Evolutionary conservation across 331 rosid species (phyloP), one percentile per base, ranked within the genome.

Genomic region (Pyracantha coccinea): DNA sequence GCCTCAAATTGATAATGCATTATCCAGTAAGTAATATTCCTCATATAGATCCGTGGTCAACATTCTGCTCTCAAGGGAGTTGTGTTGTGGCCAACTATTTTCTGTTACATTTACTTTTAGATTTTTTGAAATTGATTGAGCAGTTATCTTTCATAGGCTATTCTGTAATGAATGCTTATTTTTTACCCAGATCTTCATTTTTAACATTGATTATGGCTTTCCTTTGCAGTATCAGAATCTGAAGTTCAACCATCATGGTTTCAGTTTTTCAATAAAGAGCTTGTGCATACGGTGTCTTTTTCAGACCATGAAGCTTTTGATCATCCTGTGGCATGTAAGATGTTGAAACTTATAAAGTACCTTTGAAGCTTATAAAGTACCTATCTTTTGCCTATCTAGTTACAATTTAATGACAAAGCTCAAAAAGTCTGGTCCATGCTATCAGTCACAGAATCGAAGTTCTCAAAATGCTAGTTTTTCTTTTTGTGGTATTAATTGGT

Each of bases 301-400:
- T 95, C 98, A 53, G 99, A 95, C 74, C 99, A 95, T 53, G 99
- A 95, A 88, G 92, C 97, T 83, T 92, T 95, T 90, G 99, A 95
- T 81, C 97, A 95, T 89, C 99, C 99, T 16, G 97, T 95, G 90
- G 92, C 92, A 86, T 95, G 99, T 92, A 85, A 87, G 91, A 76
- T 78, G 72, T 81, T 85, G 29, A 71, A 71, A 80, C 77, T 69
- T 77, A 64, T 77, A 65, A 70, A 61, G 29, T 28, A 17, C 19
- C 32, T 8, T 79, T 84, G 32, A 71, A 71, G 78, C 77, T 69
- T 77, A 61, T 77, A 65, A 71, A 58, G 32, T 24, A 19, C 25
- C 35, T 10, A 64, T 60, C 65, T 63, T 66, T 72, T 32, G 68
- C 66, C 73, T 45, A 64, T 76, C 24, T 71, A 58, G 67, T 38